phyloP scores from a whole-genome alignment of 257 asterid species.

The Solanum rostratum region DNA sequence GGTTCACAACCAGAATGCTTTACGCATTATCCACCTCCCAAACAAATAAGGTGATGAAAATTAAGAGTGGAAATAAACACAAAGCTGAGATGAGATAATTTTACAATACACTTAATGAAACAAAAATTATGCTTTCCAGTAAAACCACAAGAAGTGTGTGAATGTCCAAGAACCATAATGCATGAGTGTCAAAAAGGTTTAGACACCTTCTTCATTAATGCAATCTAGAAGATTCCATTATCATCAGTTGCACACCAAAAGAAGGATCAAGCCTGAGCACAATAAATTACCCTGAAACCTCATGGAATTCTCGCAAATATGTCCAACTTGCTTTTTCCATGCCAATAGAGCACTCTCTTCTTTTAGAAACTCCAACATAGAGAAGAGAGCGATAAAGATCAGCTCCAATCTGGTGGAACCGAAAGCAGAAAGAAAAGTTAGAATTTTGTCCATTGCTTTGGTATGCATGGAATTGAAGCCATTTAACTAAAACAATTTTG shows the following conservation, averaged over 20 bases:
- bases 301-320: conserved; percentile 70
- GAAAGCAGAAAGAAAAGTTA: not conserved
- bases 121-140: not conserved
- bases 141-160: not conserved
- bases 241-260: not conserved
- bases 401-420: conserved; percentile 48
- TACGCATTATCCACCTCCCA: not conserved
- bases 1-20: not conserved
- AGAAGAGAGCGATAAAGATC: conserved; percentile 25
- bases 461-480: not conserved
- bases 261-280: not conserved
- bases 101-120: not conserved
- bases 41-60: not conserved
- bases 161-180: not conserved
- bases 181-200: not conserved
- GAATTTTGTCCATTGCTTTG: not conserved
- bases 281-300: conserved; percentile 47
- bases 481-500: not conserved
- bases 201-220: not conserved
- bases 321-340: conserved; percentile 42
- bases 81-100: not conserved
- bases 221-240: not conserved
- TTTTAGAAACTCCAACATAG: conserved; percentile 67
- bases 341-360: conserved; percentile 64
- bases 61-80: not conserved